Evolutionary conservation across 192 early-diverging fungal genomes (phyloP).

Genomic region (Coemansia sp.): DNA sequence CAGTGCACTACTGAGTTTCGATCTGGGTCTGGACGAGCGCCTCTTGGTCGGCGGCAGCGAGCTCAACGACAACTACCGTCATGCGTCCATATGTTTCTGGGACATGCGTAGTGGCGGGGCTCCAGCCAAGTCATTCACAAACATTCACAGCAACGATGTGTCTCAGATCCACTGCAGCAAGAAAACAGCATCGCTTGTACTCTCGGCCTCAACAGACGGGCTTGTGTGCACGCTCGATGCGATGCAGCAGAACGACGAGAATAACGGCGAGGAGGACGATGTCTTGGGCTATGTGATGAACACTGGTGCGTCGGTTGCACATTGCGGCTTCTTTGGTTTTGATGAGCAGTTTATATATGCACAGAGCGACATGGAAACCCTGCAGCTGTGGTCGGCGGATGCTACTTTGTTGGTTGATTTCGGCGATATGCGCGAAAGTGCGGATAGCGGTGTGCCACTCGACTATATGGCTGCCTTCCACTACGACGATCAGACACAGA

Average conservation of each 20-base stretch:
- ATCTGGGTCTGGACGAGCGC: slow-evolving; percentile 22
- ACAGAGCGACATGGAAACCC: slow-evolving; percentile 87
- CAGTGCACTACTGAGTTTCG: slow-evolving; percentile 57
- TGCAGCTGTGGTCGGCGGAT: slow-evolving; percentile 67
- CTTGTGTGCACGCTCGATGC: slow-evolving; percentile 72
- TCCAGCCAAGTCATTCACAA: slow-evolving; percentile 29
- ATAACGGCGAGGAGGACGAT: slow-evolving; percentile 95
- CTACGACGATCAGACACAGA: slow-evolving; percentile 62
- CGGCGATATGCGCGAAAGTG: slow-evolving; percentile 73
- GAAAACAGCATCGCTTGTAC: slow-evolving; percentile 47
- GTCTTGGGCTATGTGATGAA: slow-evolving; percentile 80
- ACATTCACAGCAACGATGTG: slow-evolving; percentile 75
- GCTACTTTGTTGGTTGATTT: slow-evolving; percentile 58
- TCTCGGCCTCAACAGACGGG: slow-evolving; percentile 72
- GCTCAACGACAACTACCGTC: slow-evolving; percentile 20
- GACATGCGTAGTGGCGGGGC: slow-evolving; percentile 16
- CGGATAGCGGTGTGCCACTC: slow-evolving; percentile 48
- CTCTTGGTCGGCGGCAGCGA: slow-evolving; percentile 30
- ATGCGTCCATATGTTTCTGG: slow-evolving; percentile 30
- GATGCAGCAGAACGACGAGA: too few relatives aligned
- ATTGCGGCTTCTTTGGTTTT: slow-evolving; percentile 90
- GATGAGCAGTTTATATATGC: slow-evolving; percentile 82
- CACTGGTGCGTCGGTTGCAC: slow-evolving; percentile 74
- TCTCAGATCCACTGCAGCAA: slow-evolving; percentile 72
- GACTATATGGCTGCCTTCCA: slow-evolving; percentile 84